Base-by-base conservation (phyloP, 345 rosid species). In the Lenwebbia sp. region DNA sequence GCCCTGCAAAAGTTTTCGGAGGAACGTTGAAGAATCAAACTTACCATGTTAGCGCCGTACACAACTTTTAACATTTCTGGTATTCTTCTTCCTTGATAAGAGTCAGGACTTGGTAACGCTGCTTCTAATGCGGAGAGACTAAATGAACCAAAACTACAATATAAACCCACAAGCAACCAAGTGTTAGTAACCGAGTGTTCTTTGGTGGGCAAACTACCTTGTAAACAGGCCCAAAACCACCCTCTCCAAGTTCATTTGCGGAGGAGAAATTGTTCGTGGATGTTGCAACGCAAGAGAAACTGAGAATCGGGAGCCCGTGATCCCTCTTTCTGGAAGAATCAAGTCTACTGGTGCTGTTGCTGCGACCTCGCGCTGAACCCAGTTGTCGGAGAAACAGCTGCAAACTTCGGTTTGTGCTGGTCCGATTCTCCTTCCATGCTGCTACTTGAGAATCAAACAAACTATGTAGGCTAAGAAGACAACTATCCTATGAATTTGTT, bases 201-300 rank as follows among this genome's bases (percentile, higher is more conserved):
- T 33, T 65, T 10, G 25, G 78, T 33, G 3, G 78, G 28, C 82
- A 44, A 30, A 33, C 82, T 76, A 89, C 89, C 88, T 83, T 87
- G 86, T 87, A 87, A 62, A 90, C 89, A 22, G 54, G 87, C 9
- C 92, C 92, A 83, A 89, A 89, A 33, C 92, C 90, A n/a, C 89
- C 92, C 78, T 87, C 85, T 11, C 92, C 90, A 13, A 90, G 74
- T 75, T 90, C 84, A 44, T 86, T 86, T 6, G 85, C 84, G 19
- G 55, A 22, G 11, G 89, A 89, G 76, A 90, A 90, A 33, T 87
- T 60, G 7, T 87, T 41, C 4, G 90, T 88, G 22, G 90, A 90
- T 52, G 52, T 47, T 86, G 84, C 81, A 14, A 88, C 83, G 5
- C 17, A 84, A 11, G 54, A 58, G 30, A 84, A 84, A 50, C 82